Evolutionary conservation across 176 grass and related monocot genomes (phyloP).

Genomic region (Eleusine indica): DNA sequence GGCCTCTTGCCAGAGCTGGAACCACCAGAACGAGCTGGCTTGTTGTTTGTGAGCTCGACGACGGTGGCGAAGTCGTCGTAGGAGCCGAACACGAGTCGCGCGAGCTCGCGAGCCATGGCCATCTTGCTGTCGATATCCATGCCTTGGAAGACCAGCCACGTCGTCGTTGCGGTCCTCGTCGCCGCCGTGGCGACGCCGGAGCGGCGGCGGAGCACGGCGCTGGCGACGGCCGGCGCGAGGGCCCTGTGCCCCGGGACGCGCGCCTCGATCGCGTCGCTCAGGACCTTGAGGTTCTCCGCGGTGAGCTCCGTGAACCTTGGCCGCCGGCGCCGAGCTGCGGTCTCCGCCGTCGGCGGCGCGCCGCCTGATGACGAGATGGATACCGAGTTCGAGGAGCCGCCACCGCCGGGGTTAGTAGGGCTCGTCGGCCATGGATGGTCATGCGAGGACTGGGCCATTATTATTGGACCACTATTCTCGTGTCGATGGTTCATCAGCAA

Average conservation of each 20-base stretch:
- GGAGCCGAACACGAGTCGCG: constrained; percentile 65
- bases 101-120: constrained; percentile 61
- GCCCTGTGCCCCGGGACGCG: constrained; percentile 49
- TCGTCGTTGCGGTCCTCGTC: constrained; percentile 20
- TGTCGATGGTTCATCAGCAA: constrained; percentile 7
- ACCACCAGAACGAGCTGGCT: background rate
- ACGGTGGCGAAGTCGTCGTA: constrained; percentile 37
- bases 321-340: background rate
- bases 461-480: background rate
- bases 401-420: background rate
- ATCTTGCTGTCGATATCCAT: constrained; percentile 52
- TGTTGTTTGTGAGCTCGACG: background rate
- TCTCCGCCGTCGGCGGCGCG: background rate
- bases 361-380: constrained; percentile 30
- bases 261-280: constrained; percentile 56
- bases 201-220: constrained; percentile 60
- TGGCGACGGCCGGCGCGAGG: constrained; percentile 53
- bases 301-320: constrained; percentile 74
- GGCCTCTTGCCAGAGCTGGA: constrained; percentile 35
- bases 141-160: constrained; percentile 73
- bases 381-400: constrained; percentile 28
- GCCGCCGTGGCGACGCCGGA: constrained; percentile 45
- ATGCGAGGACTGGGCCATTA: background rate
- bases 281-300: constrained; percentile 68
- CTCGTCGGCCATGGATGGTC: background rate